A percentile compares a stretch with the other conserved stretches of the same genome.
These are phyloP conservation scores for Microbotryomycetes sp. DNA, from an alignment of 1,284 basidiomycete species.

Conservation along the genomic window DNA sequence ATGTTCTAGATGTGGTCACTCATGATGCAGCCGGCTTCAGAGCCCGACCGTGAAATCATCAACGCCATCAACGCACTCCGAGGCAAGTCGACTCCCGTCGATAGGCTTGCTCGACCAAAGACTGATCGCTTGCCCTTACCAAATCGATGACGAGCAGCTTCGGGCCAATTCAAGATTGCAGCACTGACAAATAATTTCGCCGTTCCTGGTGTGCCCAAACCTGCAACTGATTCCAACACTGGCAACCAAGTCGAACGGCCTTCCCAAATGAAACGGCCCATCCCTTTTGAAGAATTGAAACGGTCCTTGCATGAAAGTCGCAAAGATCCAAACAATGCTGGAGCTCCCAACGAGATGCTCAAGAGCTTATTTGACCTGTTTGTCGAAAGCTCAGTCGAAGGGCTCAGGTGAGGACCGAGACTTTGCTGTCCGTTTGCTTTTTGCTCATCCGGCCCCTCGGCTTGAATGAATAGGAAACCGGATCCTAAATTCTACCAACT, in stretches of 20 bases:
- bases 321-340: neutral
- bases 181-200: constrained; percentile 42
- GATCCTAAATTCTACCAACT: constrained; percentile 40
- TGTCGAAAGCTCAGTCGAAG: constrained; percentile 40
- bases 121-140: neutral
- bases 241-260: neutral
- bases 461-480: constrained; percentile 37
- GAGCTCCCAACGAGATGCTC: constrained; percentile 18
- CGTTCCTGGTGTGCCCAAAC: constrained; percentile 9
- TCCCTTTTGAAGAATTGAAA: constrained; percentile 18
- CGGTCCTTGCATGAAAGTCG: neutral
- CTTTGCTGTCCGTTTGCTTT: neutral
- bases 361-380: constrained; percentile 39
- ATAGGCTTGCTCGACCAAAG: neutral
- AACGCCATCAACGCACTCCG: constrained; percentile 34
- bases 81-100: neutral
- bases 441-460: neutral
- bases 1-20: constrained; percentile 40
- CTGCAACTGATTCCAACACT: neutral
- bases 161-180: constrained; percentile 37
- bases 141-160: constrained; percentile 28
- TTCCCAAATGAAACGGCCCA: neutral
- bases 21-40: constrained; percentile 40
- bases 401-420: constrained; percentile 33
- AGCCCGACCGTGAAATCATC: constrained; percentile 35